Conservation (phyloP, 768 basidiomycete species). For the button mushroom (Agaricus bisporus) region DNA sequence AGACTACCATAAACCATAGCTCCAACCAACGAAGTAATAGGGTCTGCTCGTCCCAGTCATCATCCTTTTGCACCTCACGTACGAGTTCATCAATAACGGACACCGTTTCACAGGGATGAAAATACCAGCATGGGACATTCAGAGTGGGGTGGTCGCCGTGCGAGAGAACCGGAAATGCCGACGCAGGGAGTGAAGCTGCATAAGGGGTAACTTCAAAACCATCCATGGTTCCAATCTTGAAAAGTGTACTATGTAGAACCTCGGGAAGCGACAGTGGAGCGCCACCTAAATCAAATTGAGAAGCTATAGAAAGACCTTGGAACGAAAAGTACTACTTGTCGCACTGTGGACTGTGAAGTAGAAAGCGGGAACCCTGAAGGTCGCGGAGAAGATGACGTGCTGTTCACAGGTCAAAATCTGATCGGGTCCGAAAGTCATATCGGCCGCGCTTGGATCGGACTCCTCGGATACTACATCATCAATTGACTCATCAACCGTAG, state of each 20-base stretch:
- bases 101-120: constrained; percentile 82
- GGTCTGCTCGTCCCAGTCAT: constrained; percentile 24
- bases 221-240: constrained; percentile 42
- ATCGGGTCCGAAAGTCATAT: constrained; percentile 11
- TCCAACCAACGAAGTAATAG: constrained; percentile 51
- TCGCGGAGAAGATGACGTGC: constrained; percentile 70
- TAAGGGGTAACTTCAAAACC: constrained; percentile 43
- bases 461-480: constrained; percentile 20
- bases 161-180: constrained; percentile 71
- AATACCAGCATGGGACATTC: constrained; percentile 72
- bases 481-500: constrained; percentile 10
- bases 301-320: constrained; percentile 13
- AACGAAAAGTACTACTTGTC: constrained; percentile 47
- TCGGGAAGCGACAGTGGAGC: constrained; percentile 51
- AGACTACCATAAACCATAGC: constrained; percentile 74
- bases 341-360: constrained; percentile 66
- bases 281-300: constrained; percentile 42
- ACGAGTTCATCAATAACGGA: constrained; percentile 65
- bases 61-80: constrained; percentile 32
- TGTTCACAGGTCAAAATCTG: constrained; percentile 46
- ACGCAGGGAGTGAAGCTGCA: constrained; percentile 42
- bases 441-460: constrained; percentile 32
- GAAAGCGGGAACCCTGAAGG: constrained; percentile 78
- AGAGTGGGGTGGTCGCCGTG: constrained; percentile 84
- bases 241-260: constrained; percentile 52